A percentile compares a stretch with the other conserved stretches of the same genome.
These are phyloP conservation scores for Phytophthora pluvialis DNA, from an alignment of 352 stramenopile species.

Conservation along the genomic window DNA sequence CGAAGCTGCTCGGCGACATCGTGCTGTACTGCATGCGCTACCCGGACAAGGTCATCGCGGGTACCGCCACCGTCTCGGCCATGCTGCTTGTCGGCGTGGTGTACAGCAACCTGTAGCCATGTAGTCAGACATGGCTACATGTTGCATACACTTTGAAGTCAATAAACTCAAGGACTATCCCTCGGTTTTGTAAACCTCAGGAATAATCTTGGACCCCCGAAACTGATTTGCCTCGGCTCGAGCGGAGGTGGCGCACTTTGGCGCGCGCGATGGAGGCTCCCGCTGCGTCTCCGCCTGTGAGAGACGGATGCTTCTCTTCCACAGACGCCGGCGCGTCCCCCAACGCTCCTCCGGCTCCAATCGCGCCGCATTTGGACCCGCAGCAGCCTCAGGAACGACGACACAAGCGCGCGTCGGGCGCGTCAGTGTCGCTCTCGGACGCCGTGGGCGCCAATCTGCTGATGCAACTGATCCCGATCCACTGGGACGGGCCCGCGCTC, in stretches of 20 bases:
- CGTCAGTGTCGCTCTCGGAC: conserved; percentile 19
- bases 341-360: conserved; percentile 4
- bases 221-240: conserved; percentile 27
- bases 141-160: conserved; percentile 1
- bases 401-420: conserved; percentile 10
- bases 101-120: conserved; percentile 47
- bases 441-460: conserved; percentile 35
- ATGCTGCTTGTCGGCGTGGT: conserved; percentile 50
- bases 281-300: conserved; percentile 14
- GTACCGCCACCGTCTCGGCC: conserved; percentile 48
- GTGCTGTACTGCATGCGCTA: conserved; percentile 61
- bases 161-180: conserved; percentile 5
- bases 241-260: conserved; percentile 1
- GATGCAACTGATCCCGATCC: conserved; percentile 77
- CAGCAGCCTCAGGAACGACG: conserved; percentile 33
- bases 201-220: conserved; percentile 15
- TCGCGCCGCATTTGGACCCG: conserved; percentile 28
- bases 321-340: conserved; percentile 15
- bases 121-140: conserved; percentile 7
- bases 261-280: conserved; percentile 24
- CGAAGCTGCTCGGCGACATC: conserved; percentile 49
- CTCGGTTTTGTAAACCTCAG: conserved; percentile 14
- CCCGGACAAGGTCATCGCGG: conserved; percentile 55
- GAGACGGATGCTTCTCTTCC: conserved; percentile 13
- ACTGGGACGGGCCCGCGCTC: conserved; percentile 65